Percentiles rank a stretch among this genome's conserved stretches.
phyloP scores from a whole-genome alignment of 306 rosid species.

The Gastrolobium villosum region DNA sequence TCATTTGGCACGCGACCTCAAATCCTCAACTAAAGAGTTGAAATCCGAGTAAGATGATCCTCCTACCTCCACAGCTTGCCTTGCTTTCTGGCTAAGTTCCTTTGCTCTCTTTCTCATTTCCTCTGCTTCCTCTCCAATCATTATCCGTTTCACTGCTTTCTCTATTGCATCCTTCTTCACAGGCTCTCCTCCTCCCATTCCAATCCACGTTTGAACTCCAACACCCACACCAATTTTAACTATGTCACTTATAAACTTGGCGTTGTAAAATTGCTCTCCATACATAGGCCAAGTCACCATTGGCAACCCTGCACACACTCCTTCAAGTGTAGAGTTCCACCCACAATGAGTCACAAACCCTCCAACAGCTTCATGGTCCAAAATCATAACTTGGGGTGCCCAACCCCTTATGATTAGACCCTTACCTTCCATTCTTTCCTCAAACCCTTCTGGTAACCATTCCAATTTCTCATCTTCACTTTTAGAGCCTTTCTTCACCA shows the following conservation, averaged over 20 bases:
- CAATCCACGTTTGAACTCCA: slow-evolving; percentile 49
- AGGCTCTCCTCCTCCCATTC: slow-evolving; percentile 40
- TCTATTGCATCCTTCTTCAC: slow-evolving; percentile 50
- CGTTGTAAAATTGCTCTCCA: slow-evolving; percentile 59
- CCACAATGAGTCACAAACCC: slow-evolving; percentile 67
- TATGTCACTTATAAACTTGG: slow-evolving; percentile 47
- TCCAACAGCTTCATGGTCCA: slow-evolving; percentile 51
- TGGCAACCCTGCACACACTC: slow-evolving; percentile 52
- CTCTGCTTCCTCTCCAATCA: slow-evolving; percentile 58
- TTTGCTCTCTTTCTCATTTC: slow-evolving; percentile 62
- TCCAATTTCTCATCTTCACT: slow-evolving; percentile 4
- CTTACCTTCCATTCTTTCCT: slow-evolving; percentile 49
- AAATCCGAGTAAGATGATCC: slow-evolving; percentile 60
- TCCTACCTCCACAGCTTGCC: slow-evolving; percentile 52
- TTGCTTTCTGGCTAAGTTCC: slow-evolving; percentile 50
- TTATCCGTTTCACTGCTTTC: slow-evolving; percentile 44
- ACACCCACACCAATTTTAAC: slow-evolving; percentile 53
- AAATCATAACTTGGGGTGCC: slow-evolving; percentile 62
- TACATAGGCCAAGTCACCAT: slow-evolving; percentile 61
- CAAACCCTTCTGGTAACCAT: slow-evolving; percentile 61
- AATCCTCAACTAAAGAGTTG: slow-evolving; percentile 47
- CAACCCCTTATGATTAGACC: slow-evolving; percentile 59
- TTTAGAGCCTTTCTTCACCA: slow-evolving; percentile 38
- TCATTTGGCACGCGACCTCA: slow-evolving; percentile 13
- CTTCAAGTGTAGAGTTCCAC: slow-evolving; percentile 60